phyloP scores from a whole-genome alignment of 805 yeast genomes.

The Yamadazyma tumulicola region DNA sequence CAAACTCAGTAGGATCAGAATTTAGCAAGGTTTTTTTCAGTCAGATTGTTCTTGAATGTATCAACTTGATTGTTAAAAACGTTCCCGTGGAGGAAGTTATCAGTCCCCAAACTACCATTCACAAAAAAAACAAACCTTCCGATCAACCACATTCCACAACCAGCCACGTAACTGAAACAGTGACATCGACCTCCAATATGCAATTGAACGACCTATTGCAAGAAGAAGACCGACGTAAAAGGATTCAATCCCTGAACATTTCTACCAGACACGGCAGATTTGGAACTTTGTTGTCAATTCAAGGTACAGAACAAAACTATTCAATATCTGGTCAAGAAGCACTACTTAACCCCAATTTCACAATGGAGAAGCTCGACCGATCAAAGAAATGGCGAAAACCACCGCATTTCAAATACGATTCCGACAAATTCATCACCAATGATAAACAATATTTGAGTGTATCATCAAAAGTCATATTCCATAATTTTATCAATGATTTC shows the following conservation, averaged over 20 bases:
- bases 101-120: background rate
- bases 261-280: conserved; percentile 85
- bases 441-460: conserved; percentile 25
- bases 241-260: conserved; percentile 44
- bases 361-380: conserved; percentile 63
- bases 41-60: conserved; percentile 62
- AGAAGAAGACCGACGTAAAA: conserved; percentile 56
- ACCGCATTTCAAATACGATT: conserved; percentile 34
- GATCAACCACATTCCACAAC: background rate
- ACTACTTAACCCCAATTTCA: conserved; percentile 43
- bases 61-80: conserved; percentile 61
- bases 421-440: conserved; percentile 31
- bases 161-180: background rate
- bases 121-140: conserved; percentile 1
- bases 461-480: conserved; percentile 27
- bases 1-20: conserved; percentile 61
- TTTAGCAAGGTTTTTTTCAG: conserved; percentile 62
- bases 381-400: conserved; percentile 62
- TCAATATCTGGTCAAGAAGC: conserved; percentile 72
- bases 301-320: conserved; percentile 54
- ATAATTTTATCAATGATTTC: conserved; percentile 47
- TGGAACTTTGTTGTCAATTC: conserved; percentile 79
- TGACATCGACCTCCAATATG: conserved; percentile 23
- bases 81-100: conserved; percentile 37
- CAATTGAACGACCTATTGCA: conserved; percentile 51